phyloP scores from a whole-genome alignment of 306 rosid genomes.

The Echinosophora koreensis region DNA sequence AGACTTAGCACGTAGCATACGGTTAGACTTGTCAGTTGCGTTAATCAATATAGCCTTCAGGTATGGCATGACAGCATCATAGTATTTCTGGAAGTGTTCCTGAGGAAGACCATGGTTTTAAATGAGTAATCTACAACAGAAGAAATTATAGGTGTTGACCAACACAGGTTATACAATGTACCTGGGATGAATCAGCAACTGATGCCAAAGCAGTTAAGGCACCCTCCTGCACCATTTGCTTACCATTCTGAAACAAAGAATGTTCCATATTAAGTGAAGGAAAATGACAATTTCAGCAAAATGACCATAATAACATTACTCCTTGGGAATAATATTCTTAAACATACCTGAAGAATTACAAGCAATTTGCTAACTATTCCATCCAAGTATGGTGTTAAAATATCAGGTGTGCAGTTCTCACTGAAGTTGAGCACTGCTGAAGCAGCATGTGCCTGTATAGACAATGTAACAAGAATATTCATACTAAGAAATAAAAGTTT shows the following conservation, averaged over 20 bases:
- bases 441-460: slow-evolving; percentile 97
- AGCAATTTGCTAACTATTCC: slow-evolving; percentile 94
- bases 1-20: slow-evolving; percentile 99
- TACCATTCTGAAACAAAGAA: slow-evolving; percentile 76
- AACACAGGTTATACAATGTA: slow-evolving; percentile 43
- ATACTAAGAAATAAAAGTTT: neutral
- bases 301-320: slow-evolving; percentile 18
- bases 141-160: slow-evolving; percentile 23
- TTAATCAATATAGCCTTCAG: slow-evolving; percentile 93
- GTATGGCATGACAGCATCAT: slow-evolving; percentile 97
- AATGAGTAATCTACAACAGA: slow-evolving; percentile 41
- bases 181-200: slow-evolving; percentile 99
- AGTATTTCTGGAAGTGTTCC: slow-evolving; percentile 98
- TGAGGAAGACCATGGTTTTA: slow-evolving; percentile 42
- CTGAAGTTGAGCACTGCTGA: slow-evolving; percentile 99
- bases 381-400: slow-evolving; percentile 89
- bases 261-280: slow-evolving; percentile 21
- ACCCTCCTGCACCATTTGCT: slow-evolving; percentile 99
- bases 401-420: slow-evolving; percentile 95
- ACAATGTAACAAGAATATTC: slow-evolving; percentile 21
- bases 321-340: neutral
- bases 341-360: slow-evolving; percentile 88
- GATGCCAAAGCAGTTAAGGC: slow-evolving; percentile 99
- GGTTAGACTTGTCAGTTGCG: slow-evolving; percentile 96
- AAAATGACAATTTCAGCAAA: neutral